Percentiles rank a stretch among this genome's conserved stretches.
Conservation (phyloP, 2,329 filamentous ascomycete genomes). For the Fusarium sp. region DNA sequence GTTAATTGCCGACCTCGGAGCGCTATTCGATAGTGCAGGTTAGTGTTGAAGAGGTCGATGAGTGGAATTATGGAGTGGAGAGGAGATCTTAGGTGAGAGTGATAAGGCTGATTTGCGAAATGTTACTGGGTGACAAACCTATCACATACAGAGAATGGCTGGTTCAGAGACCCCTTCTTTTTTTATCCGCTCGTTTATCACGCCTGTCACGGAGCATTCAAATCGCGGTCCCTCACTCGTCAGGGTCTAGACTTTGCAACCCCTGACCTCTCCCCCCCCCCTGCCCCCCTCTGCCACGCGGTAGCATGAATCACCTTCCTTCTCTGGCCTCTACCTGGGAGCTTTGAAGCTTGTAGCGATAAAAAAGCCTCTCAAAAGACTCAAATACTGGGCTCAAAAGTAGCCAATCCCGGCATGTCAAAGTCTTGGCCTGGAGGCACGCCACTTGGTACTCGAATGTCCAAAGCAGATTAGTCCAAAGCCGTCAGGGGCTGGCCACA, state of each 20-base stretch:
- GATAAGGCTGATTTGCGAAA: not conserved
- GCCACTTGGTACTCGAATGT: not conserved
- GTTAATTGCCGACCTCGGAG: conserved; percentile 2
- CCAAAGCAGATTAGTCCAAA: not conserved
- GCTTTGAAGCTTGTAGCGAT: not conserved
- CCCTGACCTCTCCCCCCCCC: not conserved
- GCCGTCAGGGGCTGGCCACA: conserved; percentile 6
- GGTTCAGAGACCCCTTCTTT: not conserved
- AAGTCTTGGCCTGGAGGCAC: conserved; percentile 3
- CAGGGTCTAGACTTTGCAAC: conserved; percentile 3
- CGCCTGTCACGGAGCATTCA: not conserved
- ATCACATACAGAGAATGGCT: conserved; percentile 4
- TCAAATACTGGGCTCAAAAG: not conserved
- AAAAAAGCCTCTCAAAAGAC: not conserved
- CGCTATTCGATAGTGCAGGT: not conserved
- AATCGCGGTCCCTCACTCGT: not conserved
- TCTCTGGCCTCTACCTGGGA: not conserved
- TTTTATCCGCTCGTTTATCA: not conserved
- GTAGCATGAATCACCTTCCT: conserved; percentile 18
- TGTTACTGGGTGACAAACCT: not conserved
- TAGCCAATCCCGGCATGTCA: conserved; percentile 2
- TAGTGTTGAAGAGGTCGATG: not conserved
- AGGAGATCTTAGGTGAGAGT: not conserved
- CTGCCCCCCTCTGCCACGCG: conserved; percentile 9
- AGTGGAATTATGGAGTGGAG: not conserved